phyloP scores from a whole-genome alignment of 176 grass and related monocot genomes.

The Carex myosuroides region DNA sequence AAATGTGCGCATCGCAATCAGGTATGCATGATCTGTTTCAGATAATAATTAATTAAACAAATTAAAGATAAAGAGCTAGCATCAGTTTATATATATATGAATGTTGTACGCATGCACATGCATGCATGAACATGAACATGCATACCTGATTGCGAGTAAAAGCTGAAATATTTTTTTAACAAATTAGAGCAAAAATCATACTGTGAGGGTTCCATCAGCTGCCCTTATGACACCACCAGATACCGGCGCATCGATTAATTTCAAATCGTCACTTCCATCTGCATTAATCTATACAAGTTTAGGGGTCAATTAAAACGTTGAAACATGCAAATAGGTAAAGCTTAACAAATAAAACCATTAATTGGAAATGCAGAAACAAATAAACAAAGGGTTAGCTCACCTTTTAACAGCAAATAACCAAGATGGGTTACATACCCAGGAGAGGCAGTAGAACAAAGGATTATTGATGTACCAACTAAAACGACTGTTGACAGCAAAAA shows the following conservation, averaged over 20 bases:
- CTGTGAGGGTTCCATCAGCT: constrained; percentile 88
- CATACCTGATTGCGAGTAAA: too few species aligned
- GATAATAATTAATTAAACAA: too few species aligned
- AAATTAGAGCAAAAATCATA: constrained; percentile 28
- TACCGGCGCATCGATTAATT: constrained; percentile 88
- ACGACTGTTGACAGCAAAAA: constrained; percentile 40
- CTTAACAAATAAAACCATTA: background rate
- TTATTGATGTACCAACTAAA: constrained; percentile 59
- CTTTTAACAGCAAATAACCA: constrained; percentile 45
- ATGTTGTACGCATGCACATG: too few species aligned
- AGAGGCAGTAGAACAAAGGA: constrained; percentile 92
- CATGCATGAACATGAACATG: too few species aligned
- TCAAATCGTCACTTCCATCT: constrained; percentile 62
- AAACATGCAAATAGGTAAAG: background rate
- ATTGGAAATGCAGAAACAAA: background rate
- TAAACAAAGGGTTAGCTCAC: constrained; percentile 17
- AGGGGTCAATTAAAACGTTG: background rate
- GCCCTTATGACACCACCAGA: constrained; percentile 92
- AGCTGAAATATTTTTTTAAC: background rate
- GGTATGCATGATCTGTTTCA: too few species aligned
- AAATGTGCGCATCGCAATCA: too few species aligned
- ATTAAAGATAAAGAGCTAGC: too few species aligned
- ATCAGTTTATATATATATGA: too few species aligned
- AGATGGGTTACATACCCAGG: constrained; percentile 71
- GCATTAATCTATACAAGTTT: constrained; percentile 15